Evolutionary conservation across 2,329 filamentous ascomycete genomes (phyloP).

Genomic region (Elsinoe arachidis): DNA sequence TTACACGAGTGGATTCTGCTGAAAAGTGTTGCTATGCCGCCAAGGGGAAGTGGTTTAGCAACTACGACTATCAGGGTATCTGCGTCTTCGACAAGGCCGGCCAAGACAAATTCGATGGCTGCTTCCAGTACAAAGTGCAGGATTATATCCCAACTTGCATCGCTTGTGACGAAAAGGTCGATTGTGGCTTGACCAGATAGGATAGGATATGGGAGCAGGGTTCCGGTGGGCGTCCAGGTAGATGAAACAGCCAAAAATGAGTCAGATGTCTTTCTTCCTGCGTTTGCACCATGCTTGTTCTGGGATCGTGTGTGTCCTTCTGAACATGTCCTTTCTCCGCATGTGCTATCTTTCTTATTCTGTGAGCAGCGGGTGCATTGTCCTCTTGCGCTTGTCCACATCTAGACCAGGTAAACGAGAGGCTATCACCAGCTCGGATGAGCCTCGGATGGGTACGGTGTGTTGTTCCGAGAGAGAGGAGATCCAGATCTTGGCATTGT

Average conservation of each 20-base stretch:
- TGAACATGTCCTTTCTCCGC: no score
- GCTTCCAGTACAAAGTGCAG: neutral
- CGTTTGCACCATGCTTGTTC: no score
- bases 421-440: no score
- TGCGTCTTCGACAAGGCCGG: conserved; percentile 9
- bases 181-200: conserved; percentile 11
- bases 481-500: no score
- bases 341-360: no score
- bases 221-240: neutral
- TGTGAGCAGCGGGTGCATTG: no score
- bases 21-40: conserved; percentile 10
- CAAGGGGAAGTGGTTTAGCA: conserved; percentile 8
- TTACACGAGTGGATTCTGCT: conserved; percentile 3
- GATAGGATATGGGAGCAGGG: neutral
- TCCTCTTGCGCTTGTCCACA: no score
- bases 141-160: conserved; percentile 12
- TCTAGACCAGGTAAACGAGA: no score
- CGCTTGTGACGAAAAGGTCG: conserved; percentile 12
- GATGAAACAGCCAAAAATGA: neutral
- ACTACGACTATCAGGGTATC: conserved; percentile 7
- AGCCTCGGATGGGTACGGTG: no score
- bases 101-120: conserved; percentile 6
- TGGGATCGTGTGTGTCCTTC: no score
- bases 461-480: no score
- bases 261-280: neutral